Percentiles rank a stretch among this genome's conserved stretches.
Conservation (phyloP, 2,329 filamentous ascomycete species). For the Orbilia blumenaviensis region DNA sequence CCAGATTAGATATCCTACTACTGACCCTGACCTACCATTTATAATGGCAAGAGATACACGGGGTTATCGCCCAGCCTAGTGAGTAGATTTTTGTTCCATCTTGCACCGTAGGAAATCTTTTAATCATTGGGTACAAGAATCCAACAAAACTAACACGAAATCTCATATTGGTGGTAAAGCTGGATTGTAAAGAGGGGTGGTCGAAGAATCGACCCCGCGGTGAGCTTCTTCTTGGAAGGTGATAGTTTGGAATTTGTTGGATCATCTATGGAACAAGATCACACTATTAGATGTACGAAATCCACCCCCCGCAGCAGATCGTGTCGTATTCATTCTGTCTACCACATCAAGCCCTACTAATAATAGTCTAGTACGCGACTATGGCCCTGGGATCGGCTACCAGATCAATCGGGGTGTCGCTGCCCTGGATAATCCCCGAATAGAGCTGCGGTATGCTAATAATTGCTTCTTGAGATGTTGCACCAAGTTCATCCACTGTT, state of each 20-base stretch:
- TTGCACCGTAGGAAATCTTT: too few species aligned
- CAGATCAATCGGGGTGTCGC: constrained; percentile 3
- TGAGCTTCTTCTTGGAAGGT: not conserved
- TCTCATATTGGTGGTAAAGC: not conserved
- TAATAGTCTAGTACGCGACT: constrained; percentile 9
- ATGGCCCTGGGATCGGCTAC: not conserved
- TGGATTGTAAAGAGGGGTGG: constrained; percentile 25
- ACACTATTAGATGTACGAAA: constrained; percentile 16
- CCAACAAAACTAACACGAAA: not conserved
- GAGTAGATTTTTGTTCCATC: not conserved
- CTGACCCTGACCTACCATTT: not conserved
- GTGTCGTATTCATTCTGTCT: too few species aligned
- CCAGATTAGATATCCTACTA: not conserved
- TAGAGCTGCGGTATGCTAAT: constrained; percentile 8
- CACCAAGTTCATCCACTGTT: not conserved
- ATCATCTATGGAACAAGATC: constrained; percentile 1
- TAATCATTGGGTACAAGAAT: too few species aligned
- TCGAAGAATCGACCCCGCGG: not conserved
- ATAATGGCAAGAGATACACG: not conserved
- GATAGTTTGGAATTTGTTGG: constrained; percentile 27
- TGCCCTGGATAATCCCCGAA: not conserved
- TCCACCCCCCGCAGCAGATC: too few species aligned
- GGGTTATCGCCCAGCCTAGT: not conserved
- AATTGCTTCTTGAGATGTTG: constrained; percentile 22
- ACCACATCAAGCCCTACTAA: not conserved